These are phyloP conservation scores for Schizosaccharomyces octosporus DNA, from an alignment of 805 yeast species.

Conservation along the genomic window DNA sequence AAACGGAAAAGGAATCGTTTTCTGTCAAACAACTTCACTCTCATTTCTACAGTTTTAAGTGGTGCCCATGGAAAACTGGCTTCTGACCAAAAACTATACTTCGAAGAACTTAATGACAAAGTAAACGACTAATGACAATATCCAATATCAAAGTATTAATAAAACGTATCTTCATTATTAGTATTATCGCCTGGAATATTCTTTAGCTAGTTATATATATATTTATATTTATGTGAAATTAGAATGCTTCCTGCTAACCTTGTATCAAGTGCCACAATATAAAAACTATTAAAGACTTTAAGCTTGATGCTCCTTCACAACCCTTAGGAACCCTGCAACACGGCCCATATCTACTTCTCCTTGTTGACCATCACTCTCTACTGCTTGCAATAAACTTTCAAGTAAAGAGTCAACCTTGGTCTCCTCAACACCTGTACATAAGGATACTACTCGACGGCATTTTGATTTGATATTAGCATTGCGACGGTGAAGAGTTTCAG, in stretches of 20 bases:
- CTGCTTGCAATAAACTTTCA: constrained; percentile 71
- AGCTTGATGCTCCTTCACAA: constrained; percentile 8
- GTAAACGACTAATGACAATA: not conserved
- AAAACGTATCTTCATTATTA: too few relatives aligned
- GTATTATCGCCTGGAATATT: not conserved
- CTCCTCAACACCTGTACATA: constrained; percentile 73
- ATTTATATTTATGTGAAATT: not conserved
- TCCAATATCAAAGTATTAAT: too few relatives aligned
- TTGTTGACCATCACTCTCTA: constrained; percentile 36
- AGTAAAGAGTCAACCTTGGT: constrained; percentile 56
- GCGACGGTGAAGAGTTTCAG: constrained; percentile 27
- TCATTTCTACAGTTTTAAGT: constrained; percentile 31
- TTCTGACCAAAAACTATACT: constrained; percentile 12
- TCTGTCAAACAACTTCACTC: constrained; percentile 44
- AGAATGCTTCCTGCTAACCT: constrained; percentile 2
- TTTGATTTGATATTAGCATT: constrained; percentile 41
- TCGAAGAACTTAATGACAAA: not conserved
- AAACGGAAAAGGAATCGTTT: constrained; percentile 33
- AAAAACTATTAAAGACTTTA: not conserved
- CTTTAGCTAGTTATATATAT: not conserved
- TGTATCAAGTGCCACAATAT: not conserved
- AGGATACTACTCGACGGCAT: constrained; percentile 66
- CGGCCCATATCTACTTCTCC: constrained; percentile 31
- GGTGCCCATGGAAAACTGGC: constrained; percentile 23
- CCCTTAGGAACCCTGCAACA: constrained; percentile 29